Percentiles rank a stretch among this genome's conserved stretches.
Conservation (phyloP, 75 land plant species). For the Pinus taeda region DNA sequence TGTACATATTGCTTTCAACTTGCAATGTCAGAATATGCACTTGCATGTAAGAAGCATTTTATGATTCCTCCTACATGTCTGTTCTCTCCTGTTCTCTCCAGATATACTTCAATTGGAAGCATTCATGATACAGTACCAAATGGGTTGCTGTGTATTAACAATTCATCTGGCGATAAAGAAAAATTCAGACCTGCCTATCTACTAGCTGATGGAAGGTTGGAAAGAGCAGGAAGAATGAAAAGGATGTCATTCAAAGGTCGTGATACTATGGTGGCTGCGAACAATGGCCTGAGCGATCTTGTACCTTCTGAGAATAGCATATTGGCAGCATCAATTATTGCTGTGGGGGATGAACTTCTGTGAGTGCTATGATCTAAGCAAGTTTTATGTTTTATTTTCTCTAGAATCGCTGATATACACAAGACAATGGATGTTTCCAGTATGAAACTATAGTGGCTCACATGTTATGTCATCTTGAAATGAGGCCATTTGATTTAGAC, state of each 20-base stretch:
- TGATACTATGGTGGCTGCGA: constrained; percentile 11
- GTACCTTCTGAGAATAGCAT: constrained; percentile 22
- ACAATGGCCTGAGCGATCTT: constrained; percentile 31
- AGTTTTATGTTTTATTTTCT: background rate
- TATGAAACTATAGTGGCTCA: background rate
- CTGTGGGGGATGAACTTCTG: constrained; percentile 93
- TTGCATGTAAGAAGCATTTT: background rate
- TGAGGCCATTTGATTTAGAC: too few relatives aligned
- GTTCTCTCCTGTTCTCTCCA: constrained; percentile 22
- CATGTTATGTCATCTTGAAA: background rate
- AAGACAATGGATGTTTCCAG: background rate
- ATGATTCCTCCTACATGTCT: constrained; percentile 5
- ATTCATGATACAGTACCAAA: constrained; percentile 94
- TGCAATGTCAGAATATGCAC: background rate
- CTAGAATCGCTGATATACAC: background rate
- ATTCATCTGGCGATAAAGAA: constrained; percentile 29
- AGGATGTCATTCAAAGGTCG: constrained; percentile 17
- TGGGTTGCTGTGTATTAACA: constrained; percentile 44
- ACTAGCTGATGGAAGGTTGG: constrained; percentile 85
- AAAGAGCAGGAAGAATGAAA: constrained; percentile 92
- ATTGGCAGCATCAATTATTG: constrained; percentile 61
- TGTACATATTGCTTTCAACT: background rate
- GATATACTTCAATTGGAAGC: constrained; percentile 96
- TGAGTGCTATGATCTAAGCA: constrained; percentile 35
- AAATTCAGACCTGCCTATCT: constrained; percentile 78